Percentiles rank a stretch among this genome's conserved stretches.
Evolutionary conservation across 164 flowering plant species (phyloP).

Genomic region (Vitis amurensis): DNA sequence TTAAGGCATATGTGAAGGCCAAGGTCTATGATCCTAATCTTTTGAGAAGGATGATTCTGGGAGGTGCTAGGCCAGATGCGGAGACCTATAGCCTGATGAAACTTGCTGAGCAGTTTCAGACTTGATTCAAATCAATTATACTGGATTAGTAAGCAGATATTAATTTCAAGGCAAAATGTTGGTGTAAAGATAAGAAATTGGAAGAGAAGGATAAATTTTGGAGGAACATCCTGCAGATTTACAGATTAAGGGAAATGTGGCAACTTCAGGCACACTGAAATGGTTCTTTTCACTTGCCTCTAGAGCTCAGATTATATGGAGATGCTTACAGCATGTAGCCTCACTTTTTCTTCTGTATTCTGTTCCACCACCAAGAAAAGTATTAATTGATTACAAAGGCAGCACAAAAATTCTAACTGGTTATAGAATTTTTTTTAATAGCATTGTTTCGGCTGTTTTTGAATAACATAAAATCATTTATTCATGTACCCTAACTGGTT

Average conservation of each 20-base stretch:
- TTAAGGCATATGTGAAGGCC: constrained; percentile 85
- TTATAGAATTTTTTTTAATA: neutral
- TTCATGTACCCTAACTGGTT: neutral
- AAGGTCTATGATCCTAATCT: constrained; percentile 70
- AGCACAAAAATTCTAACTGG: neutral
- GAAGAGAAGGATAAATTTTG: neutral
- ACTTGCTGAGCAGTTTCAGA: constrained; percentile 61
- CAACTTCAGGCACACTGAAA: neutral
- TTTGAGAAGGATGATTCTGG: constrained; percentile 80
- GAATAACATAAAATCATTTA: neutral
- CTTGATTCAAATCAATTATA: constrained; percentile 12
- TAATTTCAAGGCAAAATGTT: too few species aligned
- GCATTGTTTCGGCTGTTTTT: neutral
- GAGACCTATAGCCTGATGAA: constrained; percentile 86
- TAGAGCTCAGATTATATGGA: neutral
- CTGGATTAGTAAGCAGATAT: too few species aligned
- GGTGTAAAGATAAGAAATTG: neutral
- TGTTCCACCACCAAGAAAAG: neutral
- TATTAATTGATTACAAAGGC: neutral
- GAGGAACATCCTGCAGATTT: neutral
- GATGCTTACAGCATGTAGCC: neutral
- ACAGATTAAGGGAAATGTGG: neutral
- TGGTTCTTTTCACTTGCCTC: neutral
- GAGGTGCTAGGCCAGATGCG: constrained; percentile 89
- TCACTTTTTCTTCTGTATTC: neutral